phyloP scores from a whole-genome alignment of 441 rosid species.

The Pelargonium citronellum region DNA sequence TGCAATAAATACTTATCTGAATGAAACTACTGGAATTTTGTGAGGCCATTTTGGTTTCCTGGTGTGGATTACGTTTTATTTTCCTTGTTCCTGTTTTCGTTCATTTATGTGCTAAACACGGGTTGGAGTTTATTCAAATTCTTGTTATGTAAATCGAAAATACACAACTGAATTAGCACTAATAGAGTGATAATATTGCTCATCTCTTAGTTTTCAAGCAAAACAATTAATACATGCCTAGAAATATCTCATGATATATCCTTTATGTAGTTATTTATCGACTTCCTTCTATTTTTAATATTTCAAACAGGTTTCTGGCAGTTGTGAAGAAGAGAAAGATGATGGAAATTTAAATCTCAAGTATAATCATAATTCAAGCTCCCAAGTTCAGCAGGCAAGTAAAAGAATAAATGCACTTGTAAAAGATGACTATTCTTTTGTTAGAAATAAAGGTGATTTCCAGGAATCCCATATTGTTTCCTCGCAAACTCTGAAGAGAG shows the following conservation, averaged over 20 bases:
- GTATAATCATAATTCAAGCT: constrained; percentile 27
- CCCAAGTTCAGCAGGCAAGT: constrained; percentile 24
- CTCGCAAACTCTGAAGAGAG: constrained; percentile 38
- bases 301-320: constrained; percentile 34
- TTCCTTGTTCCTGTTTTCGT: background rate
- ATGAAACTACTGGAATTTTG: background rate
- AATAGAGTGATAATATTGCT: background rate
- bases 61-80: background rate
- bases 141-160: background rate
- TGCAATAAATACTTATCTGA: background rate
- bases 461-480: constrained; percentile 28
- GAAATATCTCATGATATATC: background rate
- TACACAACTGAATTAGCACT: background rate
- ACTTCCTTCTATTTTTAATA: constrained; percentile 13
- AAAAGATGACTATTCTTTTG: constrained; percentile 25
- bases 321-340: constrained; percentile 24
- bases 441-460: constrained; percentile 25
- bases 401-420: constrained; percentile 24
- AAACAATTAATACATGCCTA: background rate
- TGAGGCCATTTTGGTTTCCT: background rate
- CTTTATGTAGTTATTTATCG: background rate
- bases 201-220: background rate
- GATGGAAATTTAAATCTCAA: constrained; percentile 23
- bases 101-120: background rate
- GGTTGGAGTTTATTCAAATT: background rate